Evolutionary conservation across 2,329 filamentous ascomycete species (phyloP), one percentile per base, ranked within the genome.

Genomic region (Cyclaneusma minus): DNA sequence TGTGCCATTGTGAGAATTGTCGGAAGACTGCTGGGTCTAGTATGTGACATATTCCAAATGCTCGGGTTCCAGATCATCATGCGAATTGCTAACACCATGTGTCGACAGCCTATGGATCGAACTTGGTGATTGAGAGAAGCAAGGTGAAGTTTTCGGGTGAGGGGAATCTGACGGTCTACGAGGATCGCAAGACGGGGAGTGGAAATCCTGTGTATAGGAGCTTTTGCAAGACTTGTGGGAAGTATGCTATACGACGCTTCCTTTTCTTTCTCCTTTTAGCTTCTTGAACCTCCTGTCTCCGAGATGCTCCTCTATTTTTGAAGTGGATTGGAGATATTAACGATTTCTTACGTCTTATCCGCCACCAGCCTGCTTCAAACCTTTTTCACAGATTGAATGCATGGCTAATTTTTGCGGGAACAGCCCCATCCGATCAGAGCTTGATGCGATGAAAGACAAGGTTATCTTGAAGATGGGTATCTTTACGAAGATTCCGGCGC

Each of bases 1-100:
- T 63, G 6, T 64, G 60, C 41, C 56, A 64, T 34, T 64, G 62
- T 41, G 42, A 47, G 17, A 66, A 64, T 33, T 64, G 60, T 42
- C 53, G 58, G 21, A 64, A 63, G 39, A 49, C 55, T 1, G 49
- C 58, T 2, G 59, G 24, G 34, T 35, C 27, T 16, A 23, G 21
- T 29, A n/a, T n/a, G n/a, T n/a, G n/a, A n/a, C n/a, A n/a, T n/a
- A n/a, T n/a, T n/a, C n/a, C n/a, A n/a, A n/a, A n/a, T n/a, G n/a
- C n/a, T n/a, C n/a, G n/a, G n/a, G n/a, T n/a, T n/a, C n/a, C n/a
- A n/a, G n/a, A n/a, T n/a, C n/a, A n/a, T n/a, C n/a, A n/a, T n/a
- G n/a, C n/a, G n/a, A n/a, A n/a, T n/a, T n/a, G n/a, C n/a, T n/a
- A n/a, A n/a, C 13, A 9, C 11, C 22, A 3, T 6, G 7, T 13